Base-by-base conservation (phyloP, 306 rosid species). In the Senna tora region DNA sequence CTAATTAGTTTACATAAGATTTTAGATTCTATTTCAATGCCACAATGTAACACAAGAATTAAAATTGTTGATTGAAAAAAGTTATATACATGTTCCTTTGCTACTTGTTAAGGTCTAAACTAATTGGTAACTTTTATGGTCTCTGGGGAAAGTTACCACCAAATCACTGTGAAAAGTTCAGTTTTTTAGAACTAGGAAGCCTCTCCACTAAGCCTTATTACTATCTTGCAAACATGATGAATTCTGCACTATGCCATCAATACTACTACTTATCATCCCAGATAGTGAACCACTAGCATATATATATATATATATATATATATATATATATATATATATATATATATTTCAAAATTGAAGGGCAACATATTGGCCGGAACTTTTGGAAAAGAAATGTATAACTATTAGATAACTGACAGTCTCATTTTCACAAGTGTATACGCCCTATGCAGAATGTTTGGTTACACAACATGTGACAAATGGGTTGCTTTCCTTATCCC, bases 401-500 rank as follows among this genome's bases (percentile, higher is more conserved):
- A 58, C 14, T 12, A 28, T 11, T 11, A 53, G 9, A 28, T 11
- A 56, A 25, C 6, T 56, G 39, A 56, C 38, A 14, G 14, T 20
- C 14, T 30, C 3, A 16, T 28, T 56, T 4, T 25, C 9, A 25
- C 28, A 28, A 25, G 30, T 25, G 3, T 25, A 25, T 25, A 25
- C 3, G 30, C 30, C 30, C 30, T 25, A 25, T 25, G 30, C 13
- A 16, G 45, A 32, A 32, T 52, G 64, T 11, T 25, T 25, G 30
- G 30, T 25, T 3, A 30, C 63, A 33, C 11, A 21, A 61, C 15
- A 9, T 20, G 22, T 13, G 45, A 52, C 47, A 57, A 7, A 49
- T 7, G 51, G 10, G 42, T 71, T 42, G 54, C 67, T 65, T 71
- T 73, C 71, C 20, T 25, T 59, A 25, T 60, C 42, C 20, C 36